phyloP scores from a whole-genome alignment of 2,329 filamentous ascomycete species.

The Rhynchosporium secalis region DNA sequence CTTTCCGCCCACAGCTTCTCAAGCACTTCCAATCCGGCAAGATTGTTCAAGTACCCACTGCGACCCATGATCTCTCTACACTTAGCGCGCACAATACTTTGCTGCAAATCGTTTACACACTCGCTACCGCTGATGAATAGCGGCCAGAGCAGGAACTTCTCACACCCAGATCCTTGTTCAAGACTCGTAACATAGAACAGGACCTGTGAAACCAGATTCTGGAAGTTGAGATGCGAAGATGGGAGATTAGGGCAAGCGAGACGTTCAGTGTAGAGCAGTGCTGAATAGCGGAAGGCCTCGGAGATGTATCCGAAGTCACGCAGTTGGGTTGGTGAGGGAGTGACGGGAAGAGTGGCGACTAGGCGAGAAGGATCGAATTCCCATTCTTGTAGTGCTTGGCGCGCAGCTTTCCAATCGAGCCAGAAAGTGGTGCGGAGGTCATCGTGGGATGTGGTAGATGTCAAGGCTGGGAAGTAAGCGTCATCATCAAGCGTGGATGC shows the following conservation, averaged over 20 bases:
- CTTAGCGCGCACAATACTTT: constrained; percentile 74
- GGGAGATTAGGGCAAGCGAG: constrained; percentile 75
- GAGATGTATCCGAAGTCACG: constrained; percentile 79
- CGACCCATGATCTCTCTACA: constrained; percentile 85
- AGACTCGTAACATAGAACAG: constrained; percentile 82
- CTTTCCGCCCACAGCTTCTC: constrained; percentile 72
- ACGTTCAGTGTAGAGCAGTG: constrained; percentile 85
- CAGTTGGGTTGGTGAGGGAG: constrained; percentile 60
- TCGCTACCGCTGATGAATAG: constrained; percentile 89
- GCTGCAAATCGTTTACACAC: constrained; percentile 78
- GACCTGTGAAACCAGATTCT: constrained; percentile 78
- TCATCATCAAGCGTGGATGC: constrained; percentile 56
- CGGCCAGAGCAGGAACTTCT: constrained; percentile 92
- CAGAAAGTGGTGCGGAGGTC: constrained; percentile 71
- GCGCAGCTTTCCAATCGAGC: constrained; percentile 82
- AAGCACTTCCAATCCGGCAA: constrained; percentile 79
- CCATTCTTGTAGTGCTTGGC: constrained; percentile 76
- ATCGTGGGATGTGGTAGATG: constrained; percentile 49
- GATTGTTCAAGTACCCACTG: constrained; percentile 91
- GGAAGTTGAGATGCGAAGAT: constrained; percentile 74
- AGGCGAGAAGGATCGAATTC: constrained; percentile 64
- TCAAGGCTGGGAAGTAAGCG: constrained; percentile 45
- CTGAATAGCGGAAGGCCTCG: constrained; percentile 86
- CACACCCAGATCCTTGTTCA: constrained; percentile 67
- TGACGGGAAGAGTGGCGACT: constrained; percentile 50